Evolutionary conservation across 2,329 filamentous ascomycete genomes (phyloP).

Genomic region (Capronia epimyces): DNA sequence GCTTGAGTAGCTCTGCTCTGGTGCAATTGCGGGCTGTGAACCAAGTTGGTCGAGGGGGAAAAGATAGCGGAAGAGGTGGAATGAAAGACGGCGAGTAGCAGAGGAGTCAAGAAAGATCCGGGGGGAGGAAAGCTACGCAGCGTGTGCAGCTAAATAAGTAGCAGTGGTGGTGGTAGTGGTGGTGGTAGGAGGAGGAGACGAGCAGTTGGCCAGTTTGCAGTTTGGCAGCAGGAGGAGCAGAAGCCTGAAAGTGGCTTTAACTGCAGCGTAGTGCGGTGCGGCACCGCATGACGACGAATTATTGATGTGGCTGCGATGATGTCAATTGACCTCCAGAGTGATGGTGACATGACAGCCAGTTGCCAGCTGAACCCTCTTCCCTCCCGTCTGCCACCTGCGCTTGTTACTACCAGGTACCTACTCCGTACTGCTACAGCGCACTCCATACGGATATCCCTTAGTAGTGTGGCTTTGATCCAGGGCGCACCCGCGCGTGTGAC

Average conservation of each 20-base stretch:
- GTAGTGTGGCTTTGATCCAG: no score
- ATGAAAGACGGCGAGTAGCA: background rate
- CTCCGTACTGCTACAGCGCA: no score
- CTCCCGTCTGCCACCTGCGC: background rate
- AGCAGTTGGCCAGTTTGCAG: background rate
- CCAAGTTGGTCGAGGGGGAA: no score
- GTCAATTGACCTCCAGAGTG: constrained; percentile 5
- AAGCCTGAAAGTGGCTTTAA: background rate
- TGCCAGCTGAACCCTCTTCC: background rate
- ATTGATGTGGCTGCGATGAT: constrained; percentile 9
- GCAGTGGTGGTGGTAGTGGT: background rate
- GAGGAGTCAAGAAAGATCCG: background rate
- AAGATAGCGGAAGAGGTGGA: no score
- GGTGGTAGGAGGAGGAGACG: background rate
- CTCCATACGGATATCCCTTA: no score
- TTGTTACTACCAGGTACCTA: no score
- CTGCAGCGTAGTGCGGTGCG: no score
- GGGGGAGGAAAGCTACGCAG: background rate
- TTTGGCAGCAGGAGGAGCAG: background rate
- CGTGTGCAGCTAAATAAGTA: background rate
- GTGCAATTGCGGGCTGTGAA: no score
- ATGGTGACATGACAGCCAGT: background rate
- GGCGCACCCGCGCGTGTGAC: no score
- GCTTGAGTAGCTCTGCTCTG: background rate
- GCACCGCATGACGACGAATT: background rate